Evolutionary conservation across 2,329 filamentous ascomycete genomes (phyloP).

Genomic region (Ophidiomyces ophidiicola): DNA sequence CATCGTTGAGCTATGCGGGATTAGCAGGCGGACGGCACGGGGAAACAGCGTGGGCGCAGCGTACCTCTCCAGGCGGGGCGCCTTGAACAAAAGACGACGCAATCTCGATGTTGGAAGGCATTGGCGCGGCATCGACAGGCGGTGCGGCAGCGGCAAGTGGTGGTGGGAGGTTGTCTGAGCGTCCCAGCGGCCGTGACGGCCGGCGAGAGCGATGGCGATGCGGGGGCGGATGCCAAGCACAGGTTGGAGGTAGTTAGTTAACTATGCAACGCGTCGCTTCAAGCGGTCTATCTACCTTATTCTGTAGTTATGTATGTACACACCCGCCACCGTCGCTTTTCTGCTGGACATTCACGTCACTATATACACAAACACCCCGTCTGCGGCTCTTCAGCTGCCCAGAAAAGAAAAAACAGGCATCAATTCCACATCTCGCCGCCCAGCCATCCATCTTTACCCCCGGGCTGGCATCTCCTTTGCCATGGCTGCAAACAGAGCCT

Average conservation of each 20-base stretch:
- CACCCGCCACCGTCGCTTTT: too few species aligned
- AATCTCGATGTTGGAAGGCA: slow-evolving; percentile 44
- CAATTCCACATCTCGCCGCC: too few species aligned
- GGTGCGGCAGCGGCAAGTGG: not conserved
- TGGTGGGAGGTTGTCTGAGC: not conserved
- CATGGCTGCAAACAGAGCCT: slow-evolving; percentile 11
- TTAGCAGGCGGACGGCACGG: slow-evolving; percentile 16
- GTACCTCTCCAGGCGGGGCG: slow-evolving; percentile 90
- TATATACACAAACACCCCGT: too few species aligned
- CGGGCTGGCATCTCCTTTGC: not conserved
- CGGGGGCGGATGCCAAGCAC: too few species aligned
- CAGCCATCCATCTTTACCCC: not conserved
- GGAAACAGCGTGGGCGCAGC: slow-evolving; percentile 5
- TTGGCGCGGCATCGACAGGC: slow-evolving; percentile 15
- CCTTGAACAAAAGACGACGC: slow-evolving; percentile 83
- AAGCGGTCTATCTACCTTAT: too few species aligned
- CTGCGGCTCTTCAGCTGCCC: too few species aligned
- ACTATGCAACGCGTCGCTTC: too few species aligned
- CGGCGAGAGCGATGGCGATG: too few species aligned
- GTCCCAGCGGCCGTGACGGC: too few species aligned
- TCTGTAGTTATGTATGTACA: too few species aligned
- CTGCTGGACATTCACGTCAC: too few species aligned
- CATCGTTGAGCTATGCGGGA: slow-evolving; percentile 61
- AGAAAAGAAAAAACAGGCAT: not conserved
- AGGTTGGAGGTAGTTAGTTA: too few species aligned